These are phyloP conservation scores for Trichosporon asahii DNA, from an alignment of 1,284 basidiomycete genomes.

Conservation along the genomic window DNA sequence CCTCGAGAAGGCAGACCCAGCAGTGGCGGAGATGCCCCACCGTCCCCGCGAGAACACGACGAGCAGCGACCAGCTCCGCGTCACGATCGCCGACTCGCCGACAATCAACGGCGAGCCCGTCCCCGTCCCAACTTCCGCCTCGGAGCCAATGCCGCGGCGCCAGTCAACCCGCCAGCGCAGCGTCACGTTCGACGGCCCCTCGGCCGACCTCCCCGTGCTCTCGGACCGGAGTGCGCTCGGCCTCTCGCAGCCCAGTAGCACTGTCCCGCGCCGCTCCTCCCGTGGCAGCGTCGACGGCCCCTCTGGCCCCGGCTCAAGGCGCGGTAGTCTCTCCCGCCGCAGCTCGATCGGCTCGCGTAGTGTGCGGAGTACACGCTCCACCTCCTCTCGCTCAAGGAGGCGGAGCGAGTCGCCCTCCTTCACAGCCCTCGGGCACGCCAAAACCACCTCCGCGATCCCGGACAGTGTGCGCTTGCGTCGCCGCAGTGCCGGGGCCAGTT, in stretches of 20 bases:
- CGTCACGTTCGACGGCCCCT: constrained; percentile 7
- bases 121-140: too few species aligned
- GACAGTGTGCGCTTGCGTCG: not conserved
- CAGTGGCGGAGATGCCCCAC: not conserved
- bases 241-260: not conserved
- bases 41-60: not conserved
- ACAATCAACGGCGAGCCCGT: not conserved
- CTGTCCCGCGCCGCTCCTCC: not conserved
- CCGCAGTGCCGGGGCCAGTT: not conserved
- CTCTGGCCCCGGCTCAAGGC: not conserved
- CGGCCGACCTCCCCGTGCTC: not conserved
- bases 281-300: not conserved
- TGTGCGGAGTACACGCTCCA: not conserved
- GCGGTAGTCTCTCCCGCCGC: not conserved
- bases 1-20: too few species aligned
- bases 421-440: not conserved
- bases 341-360: constrained; percentile 1
- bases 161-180: constrained; percentile 5
- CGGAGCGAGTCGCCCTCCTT: not conserved
- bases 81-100: constrained; percentile 1
- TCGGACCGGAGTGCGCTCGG: not conserved
- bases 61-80: not conserved
- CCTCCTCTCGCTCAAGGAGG: not conserved
- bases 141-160: not conserved
- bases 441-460: not conserved